Conservation (phyloP, 345 rosid genomes). For the Excoecaria cochinchinensis region DNA sequence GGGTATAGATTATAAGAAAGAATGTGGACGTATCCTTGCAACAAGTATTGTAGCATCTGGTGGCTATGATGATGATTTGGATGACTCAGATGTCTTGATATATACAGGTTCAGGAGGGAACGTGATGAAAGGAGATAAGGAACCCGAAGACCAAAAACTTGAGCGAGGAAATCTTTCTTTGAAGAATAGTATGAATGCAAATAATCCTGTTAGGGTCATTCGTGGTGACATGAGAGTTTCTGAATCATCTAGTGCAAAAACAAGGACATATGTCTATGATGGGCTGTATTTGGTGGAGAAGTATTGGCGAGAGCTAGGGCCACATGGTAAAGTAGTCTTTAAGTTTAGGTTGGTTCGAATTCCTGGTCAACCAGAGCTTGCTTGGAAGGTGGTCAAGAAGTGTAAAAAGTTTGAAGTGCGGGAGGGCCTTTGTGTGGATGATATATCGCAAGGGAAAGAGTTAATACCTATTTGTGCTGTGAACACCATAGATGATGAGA, state of each 20-base stretch:
- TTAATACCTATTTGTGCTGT: conserved; percentile 61
- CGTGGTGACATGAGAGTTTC: conserved; percentile 58
- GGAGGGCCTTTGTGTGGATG: conserved; percentile 59
- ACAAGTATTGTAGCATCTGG: conserved; percentile 77
- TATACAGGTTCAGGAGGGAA: conserved; percentile 91
- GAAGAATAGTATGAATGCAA: conserved; percentile 43
- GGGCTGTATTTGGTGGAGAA: conserved; percentile 72
- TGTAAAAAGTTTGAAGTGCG: conserved; percentile 41
- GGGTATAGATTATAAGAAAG: conserved; percentile 71
- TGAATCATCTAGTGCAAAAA: conserved; percentile 38
- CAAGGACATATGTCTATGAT: conserved; percentile 54
- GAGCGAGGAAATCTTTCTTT: conserved; percentile 73
- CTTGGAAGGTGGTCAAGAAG: conserved; percentile 75
- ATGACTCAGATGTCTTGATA: conserved; percentile 52
- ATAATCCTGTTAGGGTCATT: conserved; percentile 68
- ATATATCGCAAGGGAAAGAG: conserved; percentile 74
- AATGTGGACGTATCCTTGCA: conserved; percentile 40
- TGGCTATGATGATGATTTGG: conserved; percentile 61
- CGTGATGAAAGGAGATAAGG: conserved; percentile 47
- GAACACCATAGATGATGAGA: conserved; percentile 65
- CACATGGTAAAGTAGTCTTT: conserved; percentile 67
- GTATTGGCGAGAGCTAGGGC: conserved; percentile 51
- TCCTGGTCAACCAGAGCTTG: conserved; percentile 76
- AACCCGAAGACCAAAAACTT: conserved; percentile 73
- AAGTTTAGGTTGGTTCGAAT: conserved; percentile 60